Evolutionary conservation across 2,329 filamentous ascomycete genomes (phyloP), one percentile per base, ranked within the genome.

Genomic region (Phyllosticta paracitricarpa): DNA sequence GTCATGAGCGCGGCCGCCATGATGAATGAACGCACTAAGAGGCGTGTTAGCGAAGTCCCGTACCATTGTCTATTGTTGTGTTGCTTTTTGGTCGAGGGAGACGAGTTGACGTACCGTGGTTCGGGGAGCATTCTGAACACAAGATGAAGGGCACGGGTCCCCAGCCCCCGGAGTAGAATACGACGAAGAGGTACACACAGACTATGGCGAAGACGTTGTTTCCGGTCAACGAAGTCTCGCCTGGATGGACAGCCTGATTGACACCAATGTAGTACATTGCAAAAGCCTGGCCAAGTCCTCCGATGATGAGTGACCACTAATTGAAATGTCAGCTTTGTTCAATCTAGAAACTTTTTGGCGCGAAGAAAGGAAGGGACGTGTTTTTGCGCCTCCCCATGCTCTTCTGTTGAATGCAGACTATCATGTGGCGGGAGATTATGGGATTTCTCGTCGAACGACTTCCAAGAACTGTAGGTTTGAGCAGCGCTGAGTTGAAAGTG

Each of bases 111-210:
- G 63, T 64, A 69, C 67, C 66, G 62, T 73, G 71, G 65, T 75
- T 75, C 17, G 73, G 73, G 30, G 68, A 69, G 66, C 72, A 75
- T 63, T 79, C 76, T 5, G 72, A 73, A 9, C 69, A 70, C n/a
- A 78, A 68, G 19, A 79, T 72, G 62, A 76, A 79, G 0, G 77
- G 76, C 6, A 75, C 76, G 0, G 76, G 76, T 4, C 77, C 77
- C 76, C 76, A 79, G 7, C 59, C 76, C 59, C 78, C 77, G 2
- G 71, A 75, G 68, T 77, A 78, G 66, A 78, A 78, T 9, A 78
- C 74, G 7, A 78, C 77, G 58, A 77, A 78, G 6, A 78, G 69
- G 63, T 81, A 81, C 4, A 82, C 77, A 68, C 79, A 81, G 58
- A 81, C 74, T 69, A 82, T 80, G 8, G 77, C 75, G 56, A 81